Conservation (phyloP, 2,329 filamentous ascomycete species). For the Dendryphion nanum region DNA sequence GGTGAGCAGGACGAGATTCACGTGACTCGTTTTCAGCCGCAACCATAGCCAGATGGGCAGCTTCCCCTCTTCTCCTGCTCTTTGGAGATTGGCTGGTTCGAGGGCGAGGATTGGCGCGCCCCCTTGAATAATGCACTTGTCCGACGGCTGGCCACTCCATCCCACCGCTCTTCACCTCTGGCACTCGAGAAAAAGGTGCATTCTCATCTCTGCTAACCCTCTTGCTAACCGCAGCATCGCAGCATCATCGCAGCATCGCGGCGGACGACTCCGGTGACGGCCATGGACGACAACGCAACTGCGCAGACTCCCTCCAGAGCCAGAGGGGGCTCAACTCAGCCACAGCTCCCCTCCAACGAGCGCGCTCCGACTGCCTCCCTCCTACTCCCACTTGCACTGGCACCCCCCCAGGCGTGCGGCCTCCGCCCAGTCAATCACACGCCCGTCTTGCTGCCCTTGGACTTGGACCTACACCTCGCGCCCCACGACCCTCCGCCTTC, state of each 20-base stretch:
- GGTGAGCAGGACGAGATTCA: no score
- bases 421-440: neutral
- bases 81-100: neutral
- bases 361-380: no score
- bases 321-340: neutral
- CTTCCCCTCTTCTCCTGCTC: no score
- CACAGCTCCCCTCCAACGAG: no score
- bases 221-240: neutral
- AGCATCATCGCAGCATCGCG: no score
- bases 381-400: neutral
- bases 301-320: neutral
- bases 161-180: neutral
- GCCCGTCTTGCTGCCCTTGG: neutral
- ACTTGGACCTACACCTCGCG: neutral
- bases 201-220: constrained; percentile 1
- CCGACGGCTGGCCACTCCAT: neutral
- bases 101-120: neutral
- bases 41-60: no score
- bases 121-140: neutral
- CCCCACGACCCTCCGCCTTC: neutral
- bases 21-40: no score
- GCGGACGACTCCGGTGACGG: neutral
- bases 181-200: neutral
- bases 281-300: neutral
- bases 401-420: neutral